These are phyloP conservation scores for Metschnikowia picachoensis DNA, from an alignment of 805 yeast species.

Conservation along the genomic window DNA sequence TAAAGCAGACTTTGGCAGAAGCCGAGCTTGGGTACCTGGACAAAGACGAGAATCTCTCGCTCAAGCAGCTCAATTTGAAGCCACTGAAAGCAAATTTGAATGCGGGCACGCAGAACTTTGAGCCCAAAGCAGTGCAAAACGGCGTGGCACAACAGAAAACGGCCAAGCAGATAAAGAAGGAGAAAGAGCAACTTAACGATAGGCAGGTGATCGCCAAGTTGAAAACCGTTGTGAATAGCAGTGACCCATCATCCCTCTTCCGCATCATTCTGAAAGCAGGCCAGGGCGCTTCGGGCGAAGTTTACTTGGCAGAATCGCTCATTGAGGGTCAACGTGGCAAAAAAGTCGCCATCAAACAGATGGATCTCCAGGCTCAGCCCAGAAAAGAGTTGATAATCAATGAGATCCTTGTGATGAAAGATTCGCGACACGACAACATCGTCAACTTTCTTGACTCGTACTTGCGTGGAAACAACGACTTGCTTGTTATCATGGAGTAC, in stretches of 20 bases:
- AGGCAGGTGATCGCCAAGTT: slow-evolving; percentile 80
- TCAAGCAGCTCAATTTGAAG: slow-evolving; percentile 15
- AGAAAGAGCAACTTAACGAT: slow-evolving; percentile 61
- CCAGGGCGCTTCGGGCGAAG: slow-evolving; percentile 98
- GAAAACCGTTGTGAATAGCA: slow-evolving; percentile 73
- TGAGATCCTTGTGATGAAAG: slow-evolving; percentile 96
- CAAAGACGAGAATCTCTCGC: slow-evolving; percentile 3
- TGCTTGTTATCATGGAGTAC: slow-evolving; percentile 99
- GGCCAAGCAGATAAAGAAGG: slow-evolving; percentile 39
- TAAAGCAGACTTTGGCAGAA: slow-evolving; percentile 24
- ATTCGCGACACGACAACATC: slow-evolving; percentile 88
- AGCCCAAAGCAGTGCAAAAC: slow-evolving; percentile 3
- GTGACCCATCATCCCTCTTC: slow-evolving; percentile 83
- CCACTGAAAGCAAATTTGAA: slow-evolving; percentile 12
- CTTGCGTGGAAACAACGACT: slow-evolving; percentile 68
- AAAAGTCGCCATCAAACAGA: slow-evolving; percentile 93
- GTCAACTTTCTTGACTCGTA: slow-evolving; percentile 93
- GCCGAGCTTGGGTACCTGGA: neutral
- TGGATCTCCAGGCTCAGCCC: slow-evolving; percentile 88
- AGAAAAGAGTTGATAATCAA: slow-evolving; percentile 92
- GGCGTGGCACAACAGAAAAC: slow-evolving; percentile 20
- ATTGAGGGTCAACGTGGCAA: slow-evolving; percentile 42
- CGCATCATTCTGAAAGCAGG: slow-evolving; percentile 83
- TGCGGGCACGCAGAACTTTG: slow-evolving; percentile 6
- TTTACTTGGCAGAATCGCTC: slow-evolving; percentile 73